Percentiles rank a stretch among this genome's conserved stretches.
Evolutionary conservation across 2,329 filamentous ascomycete genomes (phyloP).

Genomic region (Penicillium sp.): DNA sequence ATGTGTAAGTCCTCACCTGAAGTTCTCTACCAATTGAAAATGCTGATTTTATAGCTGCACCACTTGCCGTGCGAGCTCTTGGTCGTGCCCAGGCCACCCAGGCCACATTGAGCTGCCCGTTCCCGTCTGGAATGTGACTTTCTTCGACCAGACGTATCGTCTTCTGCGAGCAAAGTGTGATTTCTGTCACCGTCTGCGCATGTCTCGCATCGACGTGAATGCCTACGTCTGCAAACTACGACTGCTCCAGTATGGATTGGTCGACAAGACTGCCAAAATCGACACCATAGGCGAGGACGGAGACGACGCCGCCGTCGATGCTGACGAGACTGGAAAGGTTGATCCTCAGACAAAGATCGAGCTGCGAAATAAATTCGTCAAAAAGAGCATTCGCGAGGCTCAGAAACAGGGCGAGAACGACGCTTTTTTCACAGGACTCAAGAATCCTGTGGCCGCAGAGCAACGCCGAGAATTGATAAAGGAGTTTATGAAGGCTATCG

Average conservation of each 20-base stretch:
- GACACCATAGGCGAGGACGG: conserved; percentile 54
- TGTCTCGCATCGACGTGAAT: conserved; percentile 72
- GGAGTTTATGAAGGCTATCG: conserved; percentile 73
- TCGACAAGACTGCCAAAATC: conserved; percentile 62
- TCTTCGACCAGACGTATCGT: conserved; percentile 85
- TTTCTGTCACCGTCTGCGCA: conserved; percentile 83
- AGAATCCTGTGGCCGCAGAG: conserved; percentile 79
- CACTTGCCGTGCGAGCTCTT: conserved; percentile 81
- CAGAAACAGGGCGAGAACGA: conserved; percentile 44
- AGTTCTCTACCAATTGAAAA: conserved; percentile 1
- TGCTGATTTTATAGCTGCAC: conserved; percentile 62
- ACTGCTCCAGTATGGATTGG: conserved; percentile 77
- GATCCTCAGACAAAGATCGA: conserved; percentile 50
- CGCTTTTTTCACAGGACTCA: conserved; percentile 50
- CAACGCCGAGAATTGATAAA: conserved; percentile 72
- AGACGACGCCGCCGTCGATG: conserved; percentile 50
- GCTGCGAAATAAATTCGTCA: conserved; percentile 65
- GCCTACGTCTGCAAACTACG: conserved; percentile 79
- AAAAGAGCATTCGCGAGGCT: conserved; percentile 62
- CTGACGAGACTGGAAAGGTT: conserved; percentile 56
- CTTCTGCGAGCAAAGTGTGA: conserved; percentile 82
- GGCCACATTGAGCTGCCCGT: conserved; percentile 94
- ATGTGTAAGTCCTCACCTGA: conserved; percentile 57
- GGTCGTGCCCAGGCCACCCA: conserved; percentile 83
- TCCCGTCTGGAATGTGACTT: conserved; percentile 92